phyloP scores from a whole-genome alignment of 345 rosid genomes.

The Physaria fendleri region DNA sequence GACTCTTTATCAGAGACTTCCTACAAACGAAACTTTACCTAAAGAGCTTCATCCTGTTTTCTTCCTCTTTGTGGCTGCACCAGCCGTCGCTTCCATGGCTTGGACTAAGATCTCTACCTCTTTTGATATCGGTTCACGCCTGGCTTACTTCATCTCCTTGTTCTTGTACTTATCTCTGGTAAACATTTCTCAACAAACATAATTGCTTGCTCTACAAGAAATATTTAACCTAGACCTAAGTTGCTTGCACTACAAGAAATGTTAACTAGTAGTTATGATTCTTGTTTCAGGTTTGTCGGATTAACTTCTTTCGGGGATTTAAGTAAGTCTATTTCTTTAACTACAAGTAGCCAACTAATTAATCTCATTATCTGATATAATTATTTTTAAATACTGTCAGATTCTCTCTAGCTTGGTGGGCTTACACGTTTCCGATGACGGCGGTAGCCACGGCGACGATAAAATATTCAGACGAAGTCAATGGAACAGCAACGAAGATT shows the following conservation, averaged over 20 bases:
- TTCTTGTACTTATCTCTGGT: conserved; percentile 86
- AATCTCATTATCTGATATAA: neutral
- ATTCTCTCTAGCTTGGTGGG: conserved; percentile 96
- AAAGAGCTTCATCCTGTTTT: conserved; percentile 96
- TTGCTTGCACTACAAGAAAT: conserved; percentile 16
- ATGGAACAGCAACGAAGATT: conserved; percentile 35
- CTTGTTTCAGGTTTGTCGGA: conserved; percentile 61
- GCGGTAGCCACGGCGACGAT: conserved; percentile 68
- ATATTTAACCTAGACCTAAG: too few relatives aligned
- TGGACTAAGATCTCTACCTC: conserved; percentile 75
- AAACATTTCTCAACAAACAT: too few relatives aligned
- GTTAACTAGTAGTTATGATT: too few relatives aligned
- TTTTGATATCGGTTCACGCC: conserved; percentile 64
- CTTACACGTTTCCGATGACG: conserved; percentile 82
- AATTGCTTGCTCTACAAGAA: too few relatives aligned
- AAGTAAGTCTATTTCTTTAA: conserved; percentile 34
- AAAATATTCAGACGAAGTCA: conserved; percentile 48
- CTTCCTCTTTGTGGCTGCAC: conserved; percentile 87
- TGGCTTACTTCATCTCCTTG: conserved; percentile 80
- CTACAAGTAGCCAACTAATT: too few relatives aligned
- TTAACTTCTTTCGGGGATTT: conserved; percentile 76
- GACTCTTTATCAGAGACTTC: conserved; percentile 89
- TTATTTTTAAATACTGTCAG: conserved; percentile 27
- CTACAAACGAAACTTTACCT: conserved; percentile 77
- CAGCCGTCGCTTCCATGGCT: conserved; percentile 84